Evolutionary conservation across 2,329 filamentous ascomycete species (phyloP), one percentile per base, ranked within the genome.

Genomic region (Cladosporium oxysporum): DNA sequence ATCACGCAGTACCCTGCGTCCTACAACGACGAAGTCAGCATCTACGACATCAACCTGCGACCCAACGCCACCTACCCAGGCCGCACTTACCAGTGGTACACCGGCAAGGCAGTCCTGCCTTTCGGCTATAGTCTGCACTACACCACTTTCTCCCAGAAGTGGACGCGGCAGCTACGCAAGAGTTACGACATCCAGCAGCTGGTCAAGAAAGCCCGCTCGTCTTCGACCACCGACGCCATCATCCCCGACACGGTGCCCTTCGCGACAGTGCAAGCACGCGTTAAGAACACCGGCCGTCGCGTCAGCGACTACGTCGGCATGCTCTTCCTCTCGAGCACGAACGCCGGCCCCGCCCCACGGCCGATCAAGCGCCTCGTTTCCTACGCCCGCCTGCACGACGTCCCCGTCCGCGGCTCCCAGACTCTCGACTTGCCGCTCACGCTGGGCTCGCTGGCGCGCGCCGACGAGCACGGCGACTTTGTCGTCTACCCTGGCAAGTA

Each of bases 41-140:
- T 69, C 29, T 68, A 64, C 35, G 68, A 71, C 23, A 65, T 67
- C 76, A 74, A 69, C 28, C 71, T 82, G 14, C 74, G 79, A 3
- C 79, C 80, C 0, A 76, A 73, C 23, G 73, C 70, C 1, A 68
- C 66, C 11, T 69, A 67, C 11, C 80, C 80, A 0, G 80, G 80
- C 0, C 76, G 80, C 28, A 82, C 80, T 0, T 82, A 82, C 64
- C 78, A 79, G 62, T 82, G 80, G 80, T 82, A 81, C 67, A 67
- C 61, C 11, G 77, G 76, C 5, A 71, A 71, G 6, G 72, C 79
- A 0, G 79, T 81, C 6, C 76, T 78, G 18, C 77, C 77, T 16
- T 82, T 82, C 62, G 80, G 79, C 2, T 77, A 79, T 57, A 80
- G 80, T 1, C 66, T 81, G 6, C 80, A 80, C 72, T 82, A 82